phyloP scores from a whole-genome alignment of 768 basidiomycete genomes.

The Lentinula lateritia region DNA sequence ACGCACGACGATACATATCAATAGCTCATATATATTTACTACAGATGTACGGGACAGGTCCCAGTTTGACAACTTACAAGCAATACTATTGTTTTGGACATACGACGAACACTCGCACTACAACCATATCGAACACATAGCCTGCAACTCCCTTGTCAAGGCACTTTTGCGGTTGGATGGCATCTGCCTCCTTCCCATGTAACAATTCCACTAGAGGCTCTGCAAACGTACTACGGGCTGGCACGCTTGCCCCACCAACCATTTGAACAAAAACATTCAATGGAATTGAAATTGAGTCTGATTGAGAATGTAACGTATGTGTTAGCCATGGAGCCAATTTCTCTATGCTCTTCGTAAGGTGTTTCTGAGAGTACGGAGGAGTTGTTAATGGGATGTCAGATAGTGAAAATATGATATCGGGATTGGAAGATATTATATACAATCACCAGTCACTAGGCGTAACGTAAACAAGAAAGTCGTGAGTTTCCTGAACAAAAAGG shows the following conservation, averaged over 20 bases:
- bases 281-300: slow-evolving; percentile 11
- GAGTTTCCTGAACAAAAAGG: too few relatives aligned
- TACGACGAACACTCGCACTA: too few relatives aligned
- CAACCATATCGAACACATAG: slow-evolving; percentile 63
- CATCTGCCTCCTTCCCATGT: slow-evolving; percentile 48
- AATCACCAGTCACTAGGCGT: slow-evolving; percentile 48
- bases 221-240: slow-evolving; percentile 64
- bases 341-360: slow-evolving; percentile 70
- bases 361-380: slow-evolving; percentile 71
- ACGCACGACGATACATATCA: too few relatives aligned
- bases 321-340: slow-evolving; percentile 62
- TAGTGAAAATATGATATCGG: slow-evolving; percentile 69
- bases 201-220: slow-evolving; percentile 50
- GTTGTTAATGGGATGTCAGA: slow-evolving; percentile 63
- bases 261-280: slow-evolving; percentile 65
- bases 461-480: slow-evolving; percentile 50
- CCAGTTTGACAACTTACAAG: too few relatives aligned
- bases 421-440: slow-evolving; percentile 45
- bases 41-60: too few relatives aligned
- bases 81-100: too few relatives aligned
- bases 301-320: slow-evolving; percentile 32
- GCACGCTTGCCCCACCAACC: slow-evolving; percentile 49
- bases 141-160: slow-evolving; percentile 69
- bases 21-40: too few relatives aligned
- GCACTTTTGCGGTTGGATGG: slow-evolving; percentile 41